These are phyloP conservation scores for Ceriops zippeliana DNA, from an alignment of 345 rosid genomes.

Conservation along the genomic window DNA sequence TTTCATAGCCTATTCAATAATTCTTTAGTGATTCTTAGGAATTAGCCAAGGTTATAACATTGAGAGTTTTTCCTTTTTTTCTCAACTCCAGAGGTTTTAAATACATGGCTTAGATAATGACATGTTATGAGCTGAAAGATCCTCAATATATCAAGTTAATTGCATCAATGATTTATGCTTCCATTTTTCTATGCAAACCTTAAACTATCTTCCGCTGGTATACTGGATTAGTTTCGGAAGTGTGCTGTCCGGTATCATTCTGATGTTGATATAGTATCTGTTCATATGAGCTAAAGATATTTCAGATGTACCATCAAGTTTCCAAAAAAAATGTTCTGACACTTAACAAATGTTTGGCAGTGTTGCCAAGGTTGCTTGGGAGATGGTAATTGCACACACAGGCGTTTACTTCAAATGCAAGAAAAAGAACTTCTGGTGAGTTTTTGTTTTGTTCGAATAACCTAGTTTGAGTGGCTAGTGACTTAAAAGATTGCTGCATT, in stretches of 20 bases:
- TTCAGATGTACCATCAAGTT: neutral
- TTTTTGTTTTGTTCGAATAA: neutral
- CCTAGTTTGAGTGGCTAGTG: too few species aligned
- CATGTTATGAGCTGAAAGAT: neutral
- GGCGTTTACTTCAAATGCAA: conserved; percentile 53
- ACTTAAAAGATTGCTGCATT: too few species aligned
- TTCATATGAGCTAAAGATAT: neutral
- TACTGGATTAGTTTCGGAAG: too few species aligned
- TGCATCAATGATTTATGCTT: neutral
- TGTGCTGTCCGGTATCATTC: neutral
- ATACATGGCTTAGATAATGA: neutral
- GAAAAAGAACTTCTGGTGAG: conserved; percentile 74
- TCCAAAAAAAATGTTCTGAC: neutral
- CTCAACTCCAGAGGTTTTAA: neutral
- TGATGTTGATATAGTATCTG: neutral
- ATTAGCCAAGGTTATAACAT: neutral
- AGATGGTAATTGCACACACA: conserved; percentile 42
- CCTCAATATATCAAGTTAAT: neutral
- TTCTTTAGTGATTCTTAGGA: too few species aligned
- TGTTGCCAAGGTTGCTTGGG: conserved; percentile 38
- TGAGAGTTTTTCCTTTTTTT: neutral
- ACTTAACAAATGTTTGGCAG: conserved; percentile 35
- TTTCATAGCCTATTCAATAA: too few species aligned
- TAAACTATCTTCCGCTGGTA: neutral
- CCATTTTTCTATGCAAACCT: neutral